phyloP scores from a whole-genome alignment of 768 basidiomycete genomes.

The Pulveroboletus sp. region DNA sequence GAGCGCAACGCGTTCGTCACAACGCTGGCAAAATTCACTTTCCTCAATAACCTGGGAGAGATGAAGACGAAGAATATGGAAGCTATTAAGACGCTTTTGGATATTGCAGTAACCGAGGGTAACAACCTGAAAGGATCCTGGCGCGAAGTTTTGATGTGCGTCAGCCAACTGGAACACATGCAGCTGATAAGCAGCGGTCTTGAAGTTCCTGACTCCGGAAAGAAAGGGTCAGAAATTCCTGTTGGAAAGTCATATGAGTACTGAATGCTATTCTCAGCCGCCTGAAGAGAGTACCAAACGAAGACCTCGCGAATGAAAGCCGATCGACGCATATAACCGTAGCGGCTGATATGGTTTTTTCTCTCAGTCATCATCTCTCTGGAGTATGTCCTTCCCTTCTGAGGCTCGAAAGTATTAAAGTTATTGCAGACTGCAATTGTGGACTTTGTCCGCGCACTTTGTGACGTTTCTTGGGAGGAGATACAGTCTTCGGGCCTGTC shows the following conservation, averaged over 20 bases:
- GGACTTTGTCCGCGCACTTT: slow-evolving; percentile 93
- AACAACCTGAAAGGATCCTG: slow-evolving; percentile 94
- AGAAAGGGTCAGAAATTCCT: slow-evolving; percentile 64
- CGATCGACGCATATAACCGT: slow-evolving; percentile 97
- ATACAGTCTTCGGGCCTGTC: slow-evolving; percentile 96
- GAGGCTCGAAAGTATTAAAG: slow-evolving; percentile 7
- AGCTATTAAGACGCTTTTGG: slow-evolving; percentile 91
- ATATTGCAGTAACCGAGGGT: slow-evolving; percentile 94
- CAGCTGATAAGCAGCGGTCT: slow-evolving; percentile 91
- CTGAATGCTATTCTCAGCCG: slow-evolving; percentile 27
- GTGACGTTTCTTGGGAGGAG: slow-evolving; percentile 98
- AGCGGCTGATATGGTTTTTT: slow-evolving; percentile 99
- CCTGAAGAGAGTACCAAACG: slow-evolving; percentile 67
- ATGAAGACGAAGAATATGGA: slow-evolving; percentile 99
- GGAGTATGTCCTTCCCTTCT: slow-evolving; percentile 59
- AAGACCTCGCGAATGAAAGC: slow-evolving; percentile 95
- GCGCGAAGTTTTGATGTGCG: slow-evolving; percentile 95
- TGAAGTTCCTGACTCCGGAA: slow-evolving; percentile 73
- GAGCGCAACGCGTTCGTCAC: slow-evolving; percentile 99
- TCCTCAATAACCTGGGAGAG: slow-evolving; percentile 94
- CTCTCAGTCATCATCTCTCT: slow-evolving; percentile 87
- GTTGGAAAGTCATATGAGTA: not conserved
- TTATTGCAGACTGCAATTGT: slow-evolving; percentile 82
- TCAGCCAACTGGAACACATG: slow-evolving; percentile 98
- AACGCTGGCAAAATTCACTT: slow-evolving; percentile 94